A percentile compares a stretch with the other conserved stretches of the same genome.
phyloP scores from a whole-genome alignment of 345 rosid species.

The Citrus australasica region DNA sequence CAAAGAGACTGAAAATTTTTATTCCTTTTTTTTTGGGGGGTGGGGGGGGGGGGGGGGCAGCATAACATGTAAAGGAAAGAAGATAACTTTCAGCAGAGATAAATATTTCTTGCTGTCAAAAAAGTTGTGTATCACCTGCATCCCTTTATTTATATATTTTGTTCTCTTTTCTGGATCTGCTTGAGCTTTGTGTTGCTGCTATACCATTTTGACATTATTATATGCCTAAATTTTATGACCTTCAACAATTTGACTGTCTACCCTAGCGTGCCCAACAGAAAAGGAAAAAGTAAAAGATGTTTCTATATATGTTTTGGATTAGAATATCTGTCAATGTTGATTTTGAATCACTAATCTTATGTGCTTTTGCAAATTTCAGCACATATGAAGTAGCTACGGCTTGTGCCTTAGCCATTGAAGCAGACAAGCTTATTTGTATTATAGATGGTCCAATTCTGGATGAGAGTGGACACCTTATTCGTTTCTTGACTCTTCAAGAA shows the following conservation, averaged over 20 bases:
- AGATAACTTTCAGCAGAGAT: not conserved
- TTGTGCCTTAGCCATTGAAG: conserved; percentile 91
- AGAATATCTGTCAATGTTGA: not conserved
- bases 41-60: too few relatives aligned
- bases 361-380: conserved; percentile 43
- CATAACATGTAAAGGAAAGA: not conserved
- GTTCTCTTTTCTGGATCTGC: not conserved
- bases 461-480: conserved; percentile 77
- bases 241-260: too few relatives aligned
- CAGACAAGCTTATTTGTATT: conserved; percentile 91
- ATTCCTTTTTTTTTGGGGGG: too few relatives aligned
- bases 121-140: not conserved
- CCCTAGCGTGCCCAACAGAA: not conserved
- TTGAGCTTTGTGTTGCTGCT: not conserved
- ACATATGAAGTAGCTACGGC: conserved; percentile 99
- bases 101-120: not conserved
- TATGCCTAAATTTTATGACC: not conserved
- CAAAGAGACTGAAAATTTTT: not conserved
- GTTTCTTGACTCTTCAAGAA: conserved; percentile 84
- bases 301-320: not conserved
- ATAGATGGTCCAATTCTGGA: conserved; percentile 91
- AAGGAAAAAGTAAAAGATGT: not conserved
- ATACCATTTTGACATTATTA: not conserved
- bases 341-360: conserved; percentile 5
- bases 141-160: not conserved